These are phyloP conservation scores for Russula ochroleuca DNA, from an alignment of 768 basidiomycete genomes.

Conservation along the genomic window DNA sequence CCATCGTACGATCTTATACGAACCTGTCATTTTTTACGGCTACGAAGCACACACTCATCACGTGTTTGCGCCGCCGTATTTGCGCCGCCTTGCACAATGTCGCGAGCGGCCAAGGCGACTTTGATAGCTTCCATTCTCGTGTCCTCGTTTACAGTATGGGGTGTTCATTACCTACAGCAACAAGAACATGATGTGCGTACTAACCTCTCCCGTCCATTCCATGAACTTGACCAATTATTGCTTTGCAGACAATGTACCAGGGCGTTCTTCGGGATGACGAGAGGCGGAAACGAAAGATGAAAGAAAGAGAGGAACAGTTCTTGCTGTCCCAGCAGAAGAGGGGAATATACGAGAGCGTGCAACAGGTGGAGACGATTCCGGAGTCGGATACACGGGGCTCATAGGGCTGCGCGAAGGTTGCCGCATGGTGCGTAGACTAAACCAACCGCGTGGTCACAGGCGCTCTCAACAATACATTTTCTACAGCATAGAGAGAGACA, in stretches of 20 bases:
- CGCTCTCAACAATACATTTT: background rate
- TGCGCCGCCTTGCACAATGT: slow-evolving; percentile 40
- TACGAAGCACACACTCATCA: background rate
- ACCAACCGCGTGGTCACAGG: background rate
- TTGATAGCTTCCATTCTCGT: slow-evolving; percentile 60
- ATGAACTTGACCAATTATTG: slow-evolving; percentile 3
- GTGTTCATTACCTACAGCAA: slow-evolving; percentile 81
- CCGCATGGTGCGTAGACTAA: background rate
- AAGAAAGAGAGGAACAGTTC: slow-evolving; percentile 57
- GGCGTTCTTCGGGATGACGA: slow-evolving; percentile 89
- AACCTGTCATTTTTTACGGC: background rate
- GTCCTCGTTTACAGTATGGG: slow-evolving; percentile 74
- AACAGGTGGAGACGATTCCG: slow-evolving; percentile 31
- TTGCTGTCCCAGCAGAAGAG: slow-evolving; percentile 59
- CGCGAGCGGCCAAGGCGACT: slow-evolving; percentile 67
- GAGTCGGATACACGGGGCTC: background rate
- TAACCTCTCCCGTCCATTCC: background rate
- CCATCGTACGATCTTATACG: slow-evolving; percentile 4
- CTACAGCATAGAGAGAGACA: background rate
- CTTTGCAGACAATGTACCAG: slow-evolving; percentile 75
- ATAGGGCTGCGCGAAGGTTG: background rate
- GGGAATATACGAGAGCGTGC: slow-evolving; percentile 58
- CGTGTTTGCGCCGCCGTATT: no score
- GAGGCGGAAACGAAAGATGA: slow-evolving; percentile 67
- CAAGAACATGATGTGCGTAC: slow-evolving; percentile 73